Base-by-base conservation (phyloP, 2,329 filamentous ascomycete genomes). In the Bipolaris zeicola region DNA sequence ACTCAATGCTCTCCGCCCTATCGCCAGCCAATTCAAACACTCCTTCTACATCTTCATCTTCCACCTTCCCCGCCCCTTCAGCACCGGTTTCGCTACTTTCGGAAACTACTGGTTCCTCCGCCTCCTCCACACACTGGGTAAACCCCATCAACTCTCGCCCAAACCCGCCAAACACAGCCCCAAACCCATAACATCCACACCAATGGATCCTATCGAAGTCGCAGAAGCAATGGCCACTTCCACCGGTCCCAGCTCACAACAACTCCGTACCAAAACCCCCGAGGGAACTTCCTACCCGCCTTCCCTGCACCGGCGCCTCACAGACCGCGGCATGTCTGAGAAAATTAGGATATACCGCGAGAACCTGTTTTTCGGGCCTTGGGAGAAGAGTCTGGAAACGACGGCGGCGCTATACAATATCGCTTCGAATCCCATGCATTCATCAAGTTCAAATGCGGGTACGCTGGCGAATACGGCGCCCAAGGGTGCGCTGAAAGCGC, bases 1-100 rank as follows among this genome's bases (percentile, higher is more conserved):
- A 1, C 56, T 78, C 11, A 67, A 66, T 8, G 78, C 78, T 0
- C 53, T 83, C n/a, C 67, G 64, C 14, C 83, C 83, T 1, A 67
- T 86, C 1, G 33, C 80, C n/a, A 70, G 70, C 18, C 84, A 87
- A 61, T 57, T 82, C 20, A 49, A 68, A 7, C 74, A 79, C 50
- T 85, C 83, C 2, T 80, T 81, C 55, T 87, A 87, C 62, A 77
- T 85, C 47, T 85, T 85, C 60, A 77, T 77, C 13, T 81, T 86
- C 71, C 78, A 81, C 39, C 71, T 86, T 2, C 83, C 83, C 2
- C 67, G 71, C 33, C 70, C 76, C 3, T 63, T 84, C 13, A 77
- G 81, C 46, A 73, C 66, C 44, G 78, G 75, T 61, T 69, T 80
- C 47, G 79, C 78, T n/a, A 75, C 67, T 0, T 78, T 82, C n/a